Evolutionary conservation across 352 stramenopile species (phyloP), one percentile per base, ranked within the genome.

Genomic region (Phytophthora multivora): DNA sequence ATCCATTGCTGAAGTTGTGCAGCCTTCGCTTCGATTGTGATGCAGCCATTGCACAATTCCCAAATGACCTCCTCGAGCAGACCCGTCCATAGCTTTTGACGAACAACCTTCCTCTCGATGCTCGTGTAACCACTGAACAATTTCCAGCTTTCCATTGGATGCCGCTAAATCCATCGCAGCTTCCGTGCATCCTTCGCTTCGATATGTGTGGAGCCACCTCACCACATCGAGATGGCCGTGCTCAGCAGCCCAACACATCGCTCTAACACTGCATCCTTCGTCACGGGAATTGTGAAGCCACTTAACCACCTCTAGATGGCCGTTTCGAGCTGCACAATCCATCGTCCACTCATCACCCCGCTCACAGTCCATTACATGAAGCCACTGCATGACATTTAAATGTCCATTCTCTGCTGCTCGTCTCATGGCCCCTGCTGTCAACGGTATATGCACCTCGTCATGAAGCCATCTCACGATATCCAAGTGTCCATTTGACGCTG

Each of bases 1-100:
- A 46, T 69, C 58, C 51, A 73, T 76, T 18, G 67, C 63, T 21
- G 30, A 30, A 6, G 39, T 60, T n/a, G 63, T 66, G 3, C 67
- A 76, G 6, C 51, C 63, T 45, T 72, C 63, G 2, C 2, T 19
- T 2, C 51, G 45, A 49, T 67, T 25, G 3, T 10, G 11, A 21
- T 72, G 63, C 2, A 72, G 21, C 63, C 58, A 72, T 5, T 60
- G 41, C 19, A 59, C 46, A 19, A 68, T 38, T 39, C 48, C 51
- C 6, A 63, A 23, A 18, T 64, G 58, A 11, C 58, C 58, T 54
- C 31, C 46, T 18, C 61, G 46, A 16, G 61, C 61, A 43, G 61
- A 53, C 33, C 31, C 30, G 47, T 64, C 39, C 33, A 69, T 59
- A 28, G 61, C 61, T 21, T 64, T 13, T 11, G 46, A 18, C 12